phyloP scores from a whole-genome alignment of 129 eudicot species.

The Tanacetum coccineum region DNA sequence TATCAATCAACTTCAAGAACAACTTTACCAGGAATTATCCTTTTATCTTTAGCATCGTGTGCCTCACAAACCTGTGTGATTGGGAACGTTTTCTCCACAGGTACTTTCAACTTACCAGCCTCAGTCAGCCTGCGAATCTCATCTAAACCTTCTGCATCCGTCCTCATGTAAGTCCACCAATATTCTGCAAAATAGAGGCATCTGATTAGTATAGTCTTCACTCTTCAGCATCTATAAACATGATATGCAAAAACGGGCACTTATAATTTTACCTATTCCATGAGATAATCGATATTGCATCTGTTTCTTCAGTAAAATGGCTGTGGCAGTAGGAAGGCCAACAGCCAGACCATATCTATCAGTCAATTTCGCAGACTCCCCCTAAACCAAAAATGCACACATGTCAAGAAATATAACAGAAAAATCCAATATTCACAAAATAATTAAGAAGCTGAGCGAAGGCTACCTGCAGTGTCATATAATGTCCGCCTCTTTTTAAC shows the following conservation, averaged over 20 bases:
- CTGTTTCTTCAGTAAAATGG: conserved; percentile 69
- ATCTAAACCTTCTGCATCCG: conserved; percentile 79
- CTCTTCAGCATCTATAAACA: neutral
- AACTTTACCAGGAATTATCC: conserved; percentile 75
- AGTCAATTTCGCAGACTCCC: conserved; percentile 84
- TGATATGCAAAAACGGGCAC: neutral
- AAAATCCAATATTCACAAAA: neutral
- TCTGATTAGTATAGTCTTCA: neutral
- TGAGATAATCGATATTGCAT: conserved; percentile 75
- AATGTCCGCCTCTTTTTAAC: conserved; percentile 87
- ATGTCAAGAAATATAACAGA: neutral
- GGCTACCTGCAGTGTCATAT: conserved; percentile 90
- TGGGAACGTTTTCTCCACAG: conserved; percentile 76
- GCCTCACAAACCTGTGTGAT: conserved; percentile 79
- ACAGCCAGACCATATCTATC: conserved; percentile 81
- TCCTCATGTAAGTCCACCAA: conserved; percentile 94
- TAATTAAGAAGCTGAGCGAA: neutral
- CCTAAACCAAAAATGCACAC: conserved; percentile 45
- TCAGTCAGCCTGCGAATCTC: conserved; percentile 69
- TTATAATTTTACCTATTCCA: conserved; percentile 66
- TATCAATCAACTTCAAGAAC: conserved; percentile 73
- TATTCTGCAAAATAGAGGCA: conserved; percentile 49
- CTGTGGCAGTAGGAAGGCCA: conserved; percentile 85
- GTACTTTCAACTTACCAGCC: conserved; percentile 69
- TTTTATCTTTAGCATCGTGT: conserved; percentile 83